A percentile compares a stretch with the other conserved stretches of the same genome.
phyloP scores from a whole-genome alignment of 768 basidiomycete genomes.

The Suillus subaureus region DNA sequence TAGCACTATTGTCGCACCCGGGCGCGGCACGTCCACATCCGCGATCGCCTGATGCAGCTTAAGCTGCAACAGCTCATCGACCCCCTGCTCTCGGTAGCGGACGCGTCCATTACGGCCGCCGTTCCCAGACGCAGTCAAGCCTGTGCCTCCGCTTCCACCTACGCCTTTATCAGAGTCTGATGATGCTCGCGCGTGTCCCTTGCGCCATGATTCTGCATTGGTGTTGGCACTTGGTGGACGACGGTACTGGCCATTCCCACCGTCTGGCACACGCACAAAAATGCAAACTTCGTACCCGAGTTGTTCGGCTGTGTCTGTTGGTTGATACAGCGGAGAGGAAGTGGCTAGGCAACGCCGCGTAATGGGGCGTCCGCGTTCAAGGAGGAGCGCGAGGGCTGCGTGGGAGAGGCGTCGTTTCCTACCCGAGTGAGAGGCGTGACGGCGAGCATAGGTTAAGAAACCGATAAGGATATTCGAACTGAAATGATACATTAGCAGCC shows the following conservation, averaged over 20 bases:
- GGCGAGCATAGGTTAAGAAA: slow-evolving; percentile 69
- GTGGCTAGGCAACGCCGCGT: slow-evolving; percentile 77
- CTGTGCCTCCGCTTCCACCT: slow-evolving; percentile 22
- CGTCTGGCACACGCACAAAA: slow-evolving; percentile 70
- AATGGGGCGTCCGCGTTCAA: slow-evolving; percentile 81
- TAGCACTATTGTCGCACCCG: slow-evolving; percentile 79
- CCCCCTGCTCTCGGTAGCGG: slow-evolving; percentile 87
- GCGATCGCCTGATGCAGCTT: slow-evolving; percentile 89
- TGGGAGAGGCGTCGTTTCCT: slow-evolving; percentile 66
- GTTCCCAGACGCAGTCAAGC: slow-evolving; percentile 17
- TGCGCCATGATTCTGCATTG: slow-evolving; percentile 21
- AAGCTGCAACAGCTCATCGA: slow-evolving; percentile 92
- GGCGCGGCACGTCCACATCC: slow-evolving; percentile 63
- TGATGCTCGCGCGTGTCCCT: slow-evolving; percentile 19
- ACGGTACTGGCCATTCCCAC: slow-evolving; percentile 63
- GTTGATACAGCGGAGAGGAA: slow-evolving; percentile 83
- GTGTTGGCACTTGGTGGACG: slow-evolving; percentile 14
- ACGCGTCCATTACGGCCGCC: slow-evolving; percentile 37
- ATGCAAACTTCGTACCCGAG: slow-evolving; percentile 77
- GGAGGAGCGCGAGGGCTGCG: slow-evolving; percentile 71
- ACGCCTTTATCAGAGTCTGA: slow-evolving; percentile 28
- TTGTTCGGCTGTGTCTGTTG: slow-evolving; percentile 69
- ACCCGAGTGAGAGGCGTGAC: slow-evolving; percentile 43
- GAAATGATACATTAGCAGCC: not conserved
- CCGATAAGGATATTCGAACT: slow-evolving; percentile 91